Evolutionary conservation across 352 stramenopile genomes (phyloP).

Genomic region (Peronospora farinosa): DNA sequence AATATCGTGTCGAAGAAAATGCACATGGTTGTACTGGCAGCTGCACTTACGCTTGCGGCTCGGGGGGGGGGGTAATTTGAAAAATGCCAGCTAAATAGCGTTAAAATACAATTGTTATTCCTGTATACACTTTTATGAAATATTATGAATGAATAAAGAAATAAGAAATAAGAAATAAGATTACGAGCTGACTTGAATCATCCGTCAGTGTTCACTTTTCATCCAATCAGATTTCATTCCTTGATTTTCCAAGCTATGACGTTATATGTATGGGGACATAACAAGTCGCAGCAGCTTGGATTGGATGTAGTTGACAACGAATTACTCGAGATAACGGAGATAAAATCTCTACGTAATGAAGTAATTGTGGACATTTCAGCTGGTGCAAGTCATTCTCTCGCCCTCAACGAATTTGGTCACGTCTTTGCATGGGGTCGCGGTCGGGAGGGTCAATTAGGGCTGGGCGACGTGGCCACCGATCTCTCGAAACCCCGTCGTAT

Average conservation of each 20-base stretch:
- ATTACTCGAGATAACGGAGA: slow-evolving; percentile 50
- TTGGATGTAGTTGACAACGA: slow-evolving; percentile 45
- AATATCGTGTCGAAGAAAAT: too few relatives aligned
- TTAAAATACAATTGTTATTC: too few relatives aligned
- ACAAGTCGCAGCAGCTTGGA: slow-evolving; percentile 65
- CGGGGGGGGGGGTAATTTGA: too few relatives aligned
- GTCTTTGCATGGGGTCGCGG: slow-evolving; percentile 74
- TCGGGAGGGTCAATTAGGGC: slow-evolving; percentile 61
- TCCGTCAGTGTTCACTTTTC: neutral
- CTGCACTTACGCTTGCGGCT: too few relatives aligned
- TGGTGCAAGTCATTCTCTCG: slow-evolving; percentile 66
- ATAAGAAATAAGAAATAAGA: too few relatives aligned
- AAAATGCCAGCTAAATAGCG: too few relatives aligned
- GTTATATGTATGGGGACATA: slow-evolving; percentile 72
- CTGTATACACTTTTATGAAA: too few relatives aligned
- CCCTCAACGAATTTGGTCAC: slow-evolving; percentile 75
- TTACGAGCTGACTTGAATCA: too few relatives aligned
- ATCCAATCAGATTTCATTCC: neutral
- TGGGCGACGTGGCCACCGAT: slow-evolving; percentile 34
- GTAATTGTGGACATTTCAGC: slow-evolving; percentile 70
- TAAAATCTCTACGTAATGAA: slow-evolving; percentile 47
- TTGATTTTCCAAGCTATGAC: slow-evolving; percentile 32
- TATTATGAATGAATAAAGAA: too few relatives aligned
- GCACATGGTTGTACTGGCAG: too few relatives aligned
- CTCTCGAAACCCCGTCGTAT: slow-evolving; percentile 38